Conservation (phyloP, 163 green algal genomes). For the Prototheca wickerhamii region DNA sequence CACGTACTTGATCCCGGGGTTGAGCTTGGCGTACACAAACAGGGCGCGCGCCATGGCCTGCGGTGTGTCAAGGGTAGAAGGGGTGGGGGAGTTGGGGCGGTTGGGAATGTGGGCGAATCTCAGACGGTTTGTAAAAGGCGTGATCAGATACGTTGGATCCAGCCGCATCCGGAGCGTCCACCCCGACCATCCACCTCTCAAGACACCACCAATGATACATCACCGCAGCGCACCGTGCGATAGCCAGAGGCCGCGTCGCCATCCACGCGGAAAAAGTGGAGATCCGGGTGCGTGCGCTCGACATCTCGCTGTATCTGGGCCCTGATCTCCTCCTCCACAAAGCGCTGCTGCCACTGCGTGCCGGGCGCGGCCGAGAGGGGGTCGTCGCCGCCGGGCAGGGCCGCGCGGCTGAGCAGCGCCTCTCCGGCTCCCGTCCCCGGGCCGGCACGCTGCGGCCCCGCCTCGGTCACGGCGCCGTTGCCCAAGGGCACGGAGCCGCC, state of each 20-base stretch:
- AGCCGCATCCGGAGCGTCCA: too few species aligned
- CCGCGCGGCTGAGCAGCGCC: not conserved
- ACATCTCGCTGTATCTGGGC: constrained; percentile 94
- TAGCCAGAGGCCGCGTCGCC: constrained; percentile 33
- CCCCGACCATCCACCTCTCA: too few species aligned
- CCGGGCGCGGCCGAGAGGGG: not conserved
- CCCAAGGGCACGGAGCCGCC: too few species aligned
- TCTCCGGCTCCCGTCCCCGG: too few species aligned
- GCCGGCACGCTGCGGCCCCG: too few species aligned
- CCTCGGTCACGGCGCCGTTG: too few species aligned
- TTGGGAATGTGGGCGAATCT: too few species aligned
- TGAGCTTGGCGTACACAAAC: constrained; percentile 96
- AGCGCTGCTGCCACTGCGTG: not conserved
- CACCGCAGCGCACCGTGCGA: constrained; percentile 10
- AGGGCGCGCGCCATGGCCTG: constrained; percentile 75
- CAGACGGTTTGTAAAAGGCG: too few species aligned
- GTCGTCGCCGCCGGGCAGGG: not conserved
- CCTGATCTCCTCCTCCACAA: constrained; percentile 28
- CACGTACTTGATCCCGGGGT: constrained; percentile 91
- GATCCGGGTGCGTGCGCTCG: constrained; percentile 86
- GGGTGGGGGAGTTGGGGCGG: too few species aligned
- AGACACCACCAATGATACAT: not conserved
- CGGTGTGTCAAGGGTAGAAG: not conserved
- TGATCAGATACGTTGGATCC: too few species aligned
- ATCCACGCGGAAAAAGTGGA: constrained; percentile 87